A percentile compares a stretch with the other conserved stretches of the same genome.
Evolutionary conservation across 352 stramenopile species (phyloP).

Genomic region (Pythium aquatile): DNA sequence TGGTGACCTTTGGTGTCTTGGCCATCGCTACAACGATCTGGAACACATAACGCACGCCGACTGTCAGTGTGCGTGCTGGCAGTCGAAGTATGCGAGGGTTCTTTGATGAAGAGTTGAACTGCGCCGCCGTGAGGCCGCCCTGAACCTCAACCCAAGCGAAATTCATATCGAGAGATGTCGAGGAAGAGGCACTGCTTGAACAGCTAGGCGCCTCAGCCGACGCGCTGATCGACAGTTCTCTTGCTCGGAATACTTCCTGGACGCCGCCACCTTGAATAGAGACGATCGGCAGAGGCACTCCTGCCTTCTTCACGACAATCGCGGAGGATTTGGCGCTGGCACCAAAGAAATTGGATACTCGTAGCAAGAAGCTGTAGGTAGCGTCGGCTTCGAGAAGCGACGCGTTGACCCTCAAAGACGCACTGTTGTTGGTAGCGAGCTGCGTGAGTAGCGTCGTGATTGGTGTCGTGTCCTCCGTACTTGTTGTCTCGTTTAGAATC

Average conservation of each 20-base stretch:
- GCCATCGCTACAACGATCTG: slow-evolving; percentile 53
- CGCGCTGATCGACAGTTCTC: slow-evolving; percentile 42
- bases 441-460: slow-evolving; percentile 31
- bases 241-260: slow-evolving; percentile 40
- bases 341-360: slow-evolving; percentile 53
- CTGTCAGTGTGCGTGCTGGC: slow-evolving; percentile 42
- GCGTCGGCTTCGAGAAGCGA: slow-evolving; percentile 38
- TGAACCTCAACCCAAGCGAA: slow-evolving; percentile 53
- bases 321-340: slow-evolving; percentile 40
- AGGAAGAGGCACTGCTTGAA: slow-evolving; percentile 15
- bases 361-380: slow-evolving; percentile 44
- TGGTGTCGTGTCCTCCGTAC: slow-evolving; percentile 21
- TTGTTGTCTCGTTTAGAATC: slow-evolving; percentile 34
- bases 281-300: slow-evolving; percentile 50
- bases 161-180: slow-evolving; percentile 41
- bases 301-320: slow-evolving; percentile 46
- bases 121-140: slow-evolving; percentile 34
- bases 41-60: slow-evolving; percentile 60
- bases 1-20: slow-evolving; percentile 43
- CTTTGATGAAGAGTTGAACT: slow-evolving; percentile 50
- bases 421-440: slow-evolving; percentile 34
- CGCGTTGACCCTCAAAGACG: slow-evolving; percentile 34
- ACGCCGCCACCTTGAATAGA: slow-evolving; percentile 45
- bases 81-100: slow-evolving; percentile 59
- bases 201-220: slow-evolving; percentile 48